These are phyloP conservation scores for Ophiostoma ulmi DNA, from an alignment of 2,329 filamentous ascomycete species.

Conservation along the genomic window DNA sequence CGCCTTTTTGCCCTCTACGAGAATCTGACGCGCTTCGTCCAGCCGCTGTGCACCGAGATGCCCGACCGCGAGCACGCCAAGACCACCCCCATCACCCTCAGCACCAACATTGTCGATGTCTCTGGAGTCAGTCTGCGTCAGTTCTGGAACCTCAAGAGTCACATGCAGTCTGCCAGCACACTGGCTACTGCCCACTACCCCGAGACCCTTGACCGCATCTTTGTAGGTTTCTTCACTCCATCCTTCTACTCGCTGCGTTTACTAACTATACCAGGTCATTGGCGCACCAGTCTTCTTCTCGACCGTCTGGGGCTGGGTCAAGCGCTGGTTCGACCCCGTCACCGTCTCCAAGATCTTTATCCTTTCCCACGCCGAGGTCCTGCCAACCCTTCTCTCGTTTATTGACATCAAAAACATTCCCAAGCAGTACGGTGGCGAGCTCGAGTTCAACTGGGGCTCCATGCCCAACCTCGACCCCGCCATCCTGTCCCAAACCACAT, in stretches of 20 bases:
- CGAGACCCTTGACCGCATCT: slow-evolving; percentile 82
- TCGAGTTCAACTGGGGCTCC: slow-evolving; percentile 77
- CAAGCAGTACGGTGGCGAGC: slow-evolving; percentile 79
- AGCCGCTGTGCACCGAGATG: slow-evolving; percentile 77
- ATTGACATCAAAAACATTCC: slow-evolving; percentile 81
- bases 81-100: slow-evolving; percentile 78
- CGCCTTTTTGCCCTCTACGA: slow-evolving; percentile 91
- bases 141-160: slow-evolving; percentile 89
- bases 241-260: slow-evolving; percentile 32
- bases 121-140: slow-evolving; percentile 81
- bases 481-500: slow-evolving; percentile 46
- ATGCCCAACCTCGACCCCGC: slow-evolving; percentile 65
- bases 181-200: slow-evolving; percentile 92
- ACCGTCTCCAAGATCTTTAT: slow-evolving; percentile 97
- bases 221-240: slow-evolving; percentile 31
- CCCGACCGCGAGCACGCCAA: slow-evolving; percentile 64
- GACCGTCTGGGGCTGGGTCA: slow-evolving; percentile 91
- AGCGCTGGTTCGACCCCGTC: slow-evolving; percentile 90
- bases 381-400: slow-evolving; percentile 70
- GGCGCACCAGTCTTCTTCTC: slow-evolving; percentile 87
- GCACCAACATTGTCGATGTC: slow-evolving; percentile 93
- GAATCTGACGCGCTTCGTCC: slow-evolving; percentile 79
- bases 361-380: slow-evolving; percentile 65
- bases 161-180: slow-evolving; percentile 88
- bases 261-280: slow-evolving; percentile 49